Evolutionary conservation across 345 rosid genomes (phyloP).

Genomic region (Citrus unshiu): DNA sequence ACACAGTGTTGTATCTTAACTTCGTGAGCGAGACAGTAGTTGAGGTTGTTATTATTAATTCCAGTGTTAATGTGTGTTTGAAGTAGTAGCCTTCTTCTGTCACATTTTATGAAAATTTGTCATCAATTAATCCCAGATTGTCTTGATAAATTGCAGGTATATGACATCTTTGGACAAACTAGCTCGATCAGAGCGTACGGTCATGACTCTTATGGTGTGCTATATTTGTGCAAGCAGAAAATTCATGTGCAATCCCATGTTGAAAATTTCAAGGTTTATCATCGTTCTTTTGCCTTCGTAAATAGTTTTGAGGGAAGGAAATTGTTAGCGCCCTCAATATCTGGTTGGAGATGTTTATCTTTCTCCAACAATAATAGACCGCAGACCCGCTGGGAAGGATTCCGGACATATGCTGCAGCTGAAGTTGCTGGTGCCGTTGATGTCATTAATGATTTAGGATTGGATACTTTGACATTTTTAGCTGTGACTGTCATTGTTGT

Average conservation of each 20-base stretch:
- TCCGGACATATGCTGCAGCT: constrained; percentile 36
- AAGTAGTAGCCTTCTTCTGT: too few relatives aligned
- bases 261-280: constrained; percentile 24
- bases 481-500: constrained; percentile 87
- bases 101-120: background rate
- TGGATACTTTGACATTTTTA: constrained; percentile 91
- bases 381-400: constrained; percentile 28
- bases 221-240: constrained; percentile 19
- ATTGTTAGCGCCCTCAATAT: constrained; percentile 24
- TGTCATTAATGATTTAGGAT: constrained; percentile 91
- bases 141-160: constrained; percentile 42
- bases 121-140: background rate
- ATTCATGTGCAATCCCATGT: constrained; percentile 20
- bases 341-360: constrained; percentile 29
- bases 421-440: constrained; percentile 85
- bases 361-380: constrained; percentile 31
- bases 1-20: too few relatives aligned
- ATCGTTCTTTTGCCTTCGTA: constrained; percentile 28
- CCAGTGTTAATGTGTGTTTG: too few relatives aligned
- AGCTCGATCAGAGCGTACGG: constrained; percentile 20
- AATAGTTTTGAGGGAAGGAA: constrained; percentile 23
- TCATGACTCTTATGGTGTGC: constrained; percentile 16
- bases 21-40: too few relatives aligned
- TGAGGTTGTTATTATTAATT: background rate
- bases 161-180: constrained; percentile 39